Base-by-base conservation (phyloP, 352 stramenopile species). In the Phytopythium litorale region DNA sequence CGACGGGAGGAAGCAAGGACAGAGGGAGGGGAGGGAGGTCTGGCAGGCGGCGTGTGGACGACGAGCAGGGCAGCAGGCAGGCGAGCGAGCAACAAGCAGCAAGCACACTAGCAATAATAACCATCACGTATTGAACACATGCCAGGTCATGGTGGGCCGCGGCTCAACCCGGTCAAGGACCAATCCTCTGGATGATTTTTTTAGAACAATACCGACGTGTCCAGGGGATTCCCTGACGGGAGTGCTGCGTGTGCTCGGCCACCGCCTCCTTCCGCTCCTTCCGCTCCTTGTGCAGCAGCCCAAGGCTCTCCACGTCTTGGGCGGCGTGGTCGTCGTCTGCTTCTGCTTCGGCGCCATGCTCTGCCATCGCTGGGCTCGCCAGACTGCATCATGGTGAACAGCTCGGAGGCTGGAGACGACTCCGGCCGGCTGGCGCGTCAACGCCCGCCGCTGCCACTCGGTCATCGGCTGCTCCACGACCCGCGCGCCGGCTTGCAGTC, bases 211-310 rank as follows among this genome's bases (percentile, higher is more conserved):
- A 28, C 25, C 25, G 25, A 95, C 78, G 55, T 92, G 95, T 12
- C 97, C 86, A 1, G 88, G 25, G 25, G 1, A 28, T 28, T n/a
- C n/a, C 87, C 55, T 97, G 84, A 42, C 89, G 81, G 64, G 96
- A 97, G 56, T 89, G 86, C 64, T 89, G 81, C 46, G 91, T 97
- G 75, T 94, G 84, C 60, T 97, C 88, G 60, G 78, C 87, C 32
- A 94, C 95, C 53, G 86, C 79, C 74, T 94, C 78, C 59, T 97
- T 96, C 28, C 28, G 28, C 28, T 30, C 4, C 2, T 30, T 30
- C 53, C 97, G 68, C 0, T 89, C 84, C 64, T 94, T 74, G 56
- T 96, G 94, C n/a, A 94, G 68, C 42, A 91, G 79, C 63, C 91
- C 91, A 21, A 91, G 80, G 18, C 83, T 83, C 60, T 93, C 83